phyloP scores from a whole-genome alignment of 352 stramenopile genomes.

The Pythium graminicola region DNA sequence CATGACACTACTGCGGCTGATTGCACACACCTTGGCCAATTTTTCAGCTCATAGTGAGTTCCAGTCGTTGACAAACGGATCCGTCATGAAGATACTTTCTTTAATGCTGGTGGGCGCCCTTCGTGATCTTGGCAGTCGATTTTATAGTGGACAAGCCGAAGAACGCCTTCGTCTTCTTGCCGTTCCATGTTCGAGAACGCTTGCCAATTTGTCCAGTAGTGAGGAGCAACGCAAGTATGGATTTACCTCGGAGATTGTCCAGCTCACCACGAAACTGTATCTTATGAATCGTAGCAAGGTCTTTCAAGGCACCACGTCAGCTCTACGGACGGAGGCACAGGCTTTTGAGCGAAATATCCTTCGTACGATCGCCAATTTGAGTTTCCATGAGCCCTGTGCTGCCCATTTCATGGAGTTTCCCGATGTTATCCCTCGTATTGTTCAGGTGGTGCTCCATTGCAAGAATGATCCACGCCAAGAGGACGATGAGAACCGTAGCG shows the following conservation, averaged over 20 bases:
- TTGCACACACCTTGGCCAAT: conserved; percentile 55
- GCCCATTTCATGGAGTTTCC: conserved; percentile 50
- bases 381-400: conserved; percentile 41
- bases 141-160: conserved; percentile 29
- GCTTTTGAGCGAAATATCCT: conserved; percentile 49
- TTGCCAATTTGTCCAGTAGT: conserved; percentile 71
- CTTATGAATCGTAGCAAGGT: conserved; percentile 38
- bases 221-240: conserved; percentile 41
- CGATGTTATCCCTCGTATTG: conserved; percentile 44
- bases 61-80: conserved; percentile 37
- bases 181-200: conserved; percentile 43
- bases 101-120: conserved; percentile 41
- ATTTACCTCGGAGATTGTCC: conserved; percentile 48
- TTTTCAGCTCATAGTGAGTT: conserved; percentile 65
- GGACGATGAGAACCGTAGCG: neutral
- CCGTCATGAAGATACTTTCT: conserved; percentile 46
- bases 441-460: conserved; percentile 24
- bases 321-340: conserved; percentile 16
- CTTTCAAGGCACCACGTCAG: neutral
- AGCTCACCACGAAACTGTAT: conserved; percentile 41
- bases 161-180: conserved; percentile 39
- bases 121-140: conserved; percentile 37
- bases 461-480: neutral
- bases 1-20: conserved; percentile 37
- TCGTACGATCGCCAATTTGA: conserved; percentile 56